Conservation (phyloP, 2,329 filamentous ascomycete species). For the Ciborinia camelliae region DNA sequence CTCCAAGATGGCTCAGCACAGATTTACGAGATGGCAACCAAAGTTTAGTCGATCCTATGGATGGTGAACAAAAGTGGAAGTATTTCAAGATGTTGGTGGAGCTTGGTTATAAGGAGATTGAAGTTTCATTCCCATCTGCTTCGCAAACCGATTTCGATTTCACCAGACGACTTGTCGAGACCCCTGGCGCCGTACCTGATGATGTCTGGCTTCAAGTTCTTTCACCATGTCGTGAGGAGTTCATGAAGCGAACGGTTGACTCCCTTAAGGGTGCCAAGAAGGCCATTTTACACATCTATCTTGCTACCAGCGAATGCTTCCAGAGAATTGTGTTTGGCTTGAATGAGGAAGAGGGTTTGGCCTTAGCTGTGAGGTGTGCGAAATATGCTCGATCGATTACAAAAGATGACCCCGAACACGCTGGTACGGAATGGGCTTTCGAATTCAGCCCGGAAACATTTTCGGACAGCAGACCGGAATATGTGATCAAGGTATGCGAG, state of each 20-base stretch:
- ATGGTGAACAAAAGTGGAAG: slow-evolving; percentile 88
- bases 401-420: slow-evolving; percentile 64
- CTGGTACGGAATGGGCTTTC: slow-evolving; percentile 67
- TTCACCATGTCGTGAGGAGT: slow-evolving; percentile 84
- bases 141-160: slow-evolving; percentile 97
- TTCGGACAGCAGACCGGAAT: slow-evolving; percentile 85
- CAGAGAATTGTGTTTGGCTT: slow-evolving; percentile 86
- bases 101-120: slow-evolving; percentile 96
- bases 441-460: slow-evolving; percentile 87
- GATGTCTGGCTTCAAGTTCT: slow-evolving; percentile 92
- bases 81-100: slow-evolving; percentile 95
- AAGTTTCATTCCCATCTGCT: slow-evolving; percentile 91
- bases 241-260: slow-evolving; percentile 86
- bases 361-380: slow-evolving; percentile 79
- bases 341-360: slow-evolving; percentile 75
- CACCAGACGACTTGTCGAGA: slow-evolving; percentile 80
- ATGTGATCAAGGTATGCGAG: slow-evolving; percentile 77
- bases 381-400: slow-evolving; percentile 85
- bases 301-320: slow-evolving; percentile 95
- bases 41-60: slow-evolving; percentile 90
- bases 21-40: slow-evolving; percentile 93
- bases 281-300: slow-evolving; percentile 91
- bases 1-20: slow-evolving; percentile 86
- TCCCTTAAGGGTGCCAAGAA: slow-evolving; percentile 87
- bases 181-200: slow-evolving; percentile 76